These are phyloP conservation scores for Casuarina glauca DNA, from an alignment of 306 rosid species.

Conservation along the genomic window DNA sequence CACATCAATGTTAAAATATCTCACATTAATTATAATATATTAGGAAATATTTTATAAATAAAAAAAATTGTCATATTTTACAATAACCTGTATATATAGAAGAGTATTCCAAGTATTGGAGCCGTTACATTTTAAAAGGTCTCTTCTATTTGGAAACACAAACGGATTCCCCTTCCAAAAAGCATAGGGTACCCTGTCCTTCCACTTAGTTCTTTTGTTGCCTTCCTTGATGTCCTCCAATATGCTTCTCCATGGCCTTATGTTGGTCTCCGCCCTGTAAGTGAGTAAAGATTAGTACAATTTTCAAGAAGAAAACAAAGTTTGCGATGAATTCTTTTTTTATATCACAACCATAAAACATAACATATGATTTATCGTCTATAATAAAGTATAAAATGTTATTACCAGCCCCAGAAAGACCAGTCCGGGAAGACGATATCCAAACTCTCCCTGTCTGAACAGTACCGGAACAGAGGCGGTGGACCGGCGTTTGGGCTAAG, in stretches of 20 bases:
- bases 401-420: constrained; percentile 99
- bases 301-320: neutral
- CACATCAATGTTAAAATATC: too few relatives aligned
- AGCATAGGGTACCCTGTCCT: constrained; percentile 78
- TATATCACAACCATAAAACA: too few relatives aligned
- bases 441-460: constrained; percentile 47
- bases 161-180: constrained; percentile 82
- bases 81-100: constrained; percentile 45
- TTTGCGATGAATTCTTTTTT: too few relatives aligned
- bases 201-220: constrained; percentile 60
- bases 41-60: neutral
- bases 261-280: constrained; percentile 79
- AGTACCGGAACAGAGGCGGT: constrained; percentile 70
- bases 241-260: constrained; percentile 67
- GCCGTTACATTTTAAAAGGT: constrained; percentile 75
- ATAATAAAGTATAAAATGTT: neutral
- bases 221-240: constrained; percentile 63
- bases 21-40: neutral
- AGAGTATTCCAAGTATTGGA: constrained; percentile 65
- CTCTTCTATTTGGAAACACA: constrained; percentile 55
- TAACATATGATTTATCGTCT: too few relatives aligned
- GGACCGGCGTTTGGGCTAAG: constrained; percentile 35
- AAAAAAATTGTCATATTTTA: neutral
- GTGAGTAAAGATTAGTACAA: neutral
- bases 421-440: constrained; percentile 94